phyloP scores from a whole-genome alignment of 305 asterid genomes.

The Stenogyne calaminthoides region DNA sequence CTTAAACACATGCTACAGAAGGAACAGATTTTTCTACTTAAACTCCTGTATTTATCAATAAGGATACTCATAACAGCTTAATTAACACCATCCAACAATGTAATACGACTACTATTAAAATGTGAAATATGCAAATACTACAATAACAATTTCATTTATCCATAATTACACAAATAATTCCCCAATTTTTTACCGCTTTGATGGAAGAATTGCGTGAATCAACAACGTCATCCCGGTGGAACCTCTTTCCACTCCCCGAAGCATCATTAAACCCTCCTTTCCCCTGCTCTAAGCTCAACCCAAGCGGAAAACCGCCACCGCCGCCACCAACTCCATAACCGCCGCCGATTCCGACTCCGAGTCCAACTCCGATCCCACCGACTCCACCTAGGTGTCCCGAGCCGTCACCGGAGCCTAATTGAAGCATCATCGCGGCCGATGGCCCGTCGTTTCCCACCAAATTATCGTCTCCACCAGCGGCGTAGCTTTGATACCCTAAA shows the following conservation, averaged over 20 bases:
- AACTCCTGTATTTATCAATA: background rate
- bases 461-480: conserved; percentile 42
- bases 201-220: conserved; percentile 64
- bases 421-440: conserved; percentile 60
- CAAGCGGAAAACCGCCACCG: conserved; percentile 69
- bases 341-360: conserved; percentile 58
- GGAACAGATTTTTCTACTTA: background rate
- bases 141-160: background rate
- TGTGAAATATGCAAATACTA: too few species aligned
- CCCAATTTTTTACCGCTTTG: conserved; percentile 47
- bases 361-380: conserved; percentile 56
- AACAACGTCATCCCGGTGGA: conserved; percentile 55
- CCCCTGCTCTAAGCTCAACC: conserved; percentile 87
- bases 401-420: conserved; percentile 63
- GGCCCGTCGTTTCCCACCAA: conserved; percentile 50
- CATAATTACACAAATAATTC: background rate
- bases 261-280: conserved; percentile 66
- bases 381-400: conserved; percentile 58
- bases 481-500: conserved; percentile 69
- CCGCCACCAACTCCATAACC: conserved; percentile 54
- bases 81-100: background rate
- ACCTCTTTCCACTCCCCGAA: conserved; percentile 68
- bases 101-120: background rate
- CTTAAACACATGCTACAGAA: background rate
- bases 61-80: background rate